Conservation (phyloP, 352 stramenopile genomes). For the Phytophthora cajani region DNA sequence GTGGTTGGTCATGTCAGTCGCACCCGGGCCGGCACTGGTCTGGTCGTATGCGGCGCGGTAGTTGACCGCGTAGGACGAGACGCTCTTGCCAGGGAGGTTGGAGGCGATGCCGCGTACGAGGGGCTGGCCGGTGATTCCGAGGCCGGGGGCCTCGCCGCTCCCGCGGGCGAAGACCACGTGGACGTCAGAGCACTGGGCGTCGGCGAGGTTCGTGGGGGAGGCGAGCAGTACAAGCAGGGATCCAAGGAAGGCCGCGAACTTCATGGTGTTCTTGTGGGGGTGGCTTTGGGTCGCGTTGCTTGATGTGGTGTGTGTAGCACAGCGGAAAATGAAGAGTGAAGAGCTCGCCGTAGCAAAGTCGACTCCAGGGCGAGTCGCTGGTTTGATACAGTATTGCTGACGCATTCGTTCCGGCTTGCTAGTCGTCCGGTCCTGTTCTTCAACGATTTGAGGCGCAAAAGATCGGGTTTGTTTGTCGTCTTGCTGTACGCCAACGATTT, state of each 20-base stretch:
- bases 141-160: conserved; percentile 32
- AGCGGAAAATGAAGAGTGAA: too few species aligned
- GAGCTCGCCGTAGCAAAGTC: too few species aligned
- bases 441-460: too few species aligned
- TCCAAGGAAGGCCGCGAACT: conserved; percentile 1
- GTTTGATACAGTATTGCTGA: too few species aligned
- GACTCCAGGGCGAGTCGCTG: too few species aligned
- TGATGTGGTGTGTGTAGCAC: neutral
- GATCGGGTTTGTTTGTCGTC: too few species aligned
- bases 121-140: conserved; percentile 38
- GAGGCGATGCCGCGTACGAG: conserved; percentile 36
- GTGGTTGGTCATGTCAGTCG: conserved; percentile 42
- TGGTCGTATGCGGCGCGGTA: conserved; percentile 36
- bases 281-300: neutral
- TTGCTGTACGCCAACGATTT: too few species aligned
- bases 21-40: conserved; percentile 11
- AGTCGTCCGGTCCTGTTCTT: too few species aligned
- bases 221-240: neutral
- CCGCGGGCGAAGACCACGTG: conserved; percentile 44
- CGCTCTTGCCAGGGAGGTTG: conserved; percentile 38
- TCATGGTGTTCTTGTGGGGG: neutral
- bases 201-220: neutral
- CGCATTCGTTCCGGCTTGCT: too few species aligned
- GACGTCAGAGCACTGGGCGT: conserved; percentile 32
- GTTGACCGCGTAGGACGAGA: conserved; percentile 43